These are phyloP conservation scores for Nephelium lappaceum DNA, from an alignment of 345 rosid species.

Conservation along the genomic window DNA sequence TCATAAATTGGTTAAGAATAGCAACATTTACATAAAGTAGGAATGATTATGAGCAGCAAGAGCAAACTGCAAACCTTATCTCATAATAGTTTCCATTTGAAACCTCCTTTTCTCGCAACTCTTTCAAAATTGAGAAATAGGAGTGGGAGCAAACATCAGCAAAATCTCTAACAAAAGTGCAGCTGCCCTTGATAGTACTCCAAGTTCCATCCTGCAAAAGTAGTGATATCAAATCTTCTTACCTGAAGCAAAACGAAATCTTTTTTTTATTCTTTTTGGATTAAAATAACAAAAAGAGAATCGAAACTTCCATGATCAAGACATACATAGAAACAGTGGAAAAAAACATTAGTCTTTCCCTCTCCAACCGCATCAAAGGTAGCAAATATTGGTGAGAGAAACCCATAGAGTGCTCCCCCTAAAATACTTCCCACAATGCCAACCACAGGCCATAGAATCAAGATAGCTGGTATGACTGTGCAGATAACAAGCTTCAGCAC, in stretches of 20 bases:
- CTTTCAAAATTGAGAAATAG: conserved; percentile 75
- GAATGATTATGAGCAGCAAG: conserved; percentile 7
- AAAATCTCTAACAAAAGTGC: conserved; percentile 74
- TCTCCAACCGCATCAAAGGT: conserved; percentile 94
- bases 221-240: conserved; percentile 9
- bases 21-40: not conserved
- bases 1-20: not conserved
- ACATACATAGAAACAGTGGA: conserved; percentile 85
- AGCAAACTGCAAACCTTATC: conserved; percentile 61
- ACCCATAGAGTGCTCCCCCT: conserved; percentile 72
- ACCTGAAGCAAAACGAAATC: not conserved
- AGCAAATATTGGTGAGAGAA: conserved; percentile 87
- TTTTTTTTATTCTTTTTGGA: not conserved
- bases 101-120: conserved; percentile 48
- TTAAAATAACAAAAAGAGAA: not conserved
- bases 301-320: not conserved
- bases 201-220: conserved; percentile 83
- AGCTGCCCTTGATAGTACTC: conserved; percentile 62
- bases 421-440: conserved; percentile 66
- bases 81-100: conserved; percentile 67
- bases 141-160: conserved; percentile 75
- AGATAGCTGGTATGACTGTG: conserved; percentile 53
- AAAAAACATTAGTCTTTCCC: conserved; percentile 62
- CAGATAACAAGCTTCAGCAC: conserved; percentile 76
- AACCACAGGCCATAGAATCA: conserved; percentile 60